phyloP scores from a whole-genome alignment of 2,329 filamentous ascomycete species.

The Sclerotinia subarctica region DNA sequence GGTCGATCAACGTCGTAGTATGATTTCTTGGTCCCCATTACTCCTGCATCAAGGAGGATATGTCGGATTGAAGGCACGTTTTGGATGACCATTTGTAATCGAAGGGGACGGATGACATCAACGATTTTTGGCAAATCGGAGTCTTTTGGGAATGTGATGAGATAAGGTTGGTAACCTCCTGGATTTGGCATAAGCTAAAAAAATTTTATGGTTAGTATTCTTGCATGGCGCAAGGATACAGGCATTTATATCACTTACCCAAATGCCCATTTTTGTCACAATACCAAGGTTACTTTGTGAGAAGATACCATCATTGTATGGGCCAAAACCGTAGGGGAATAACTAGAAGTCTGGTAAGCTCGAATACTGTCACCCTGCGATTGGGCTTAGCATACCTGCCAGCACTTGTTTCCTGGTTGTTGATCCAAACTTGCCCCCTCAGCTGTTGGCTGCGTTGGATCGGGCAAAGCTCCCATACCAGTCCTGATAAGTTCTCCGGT shows the following conservation, averaged over 20 bases:
- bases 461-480: slow-evolving; percentile 46
- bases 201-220: background rate
- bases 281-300: slow-evolving; percentile 52
- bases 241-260: slow-evolving; percentile 11
- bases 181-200: slow-evolving; percentile 50
- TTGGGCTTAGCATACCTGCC: slow-evolving; percentile 32
- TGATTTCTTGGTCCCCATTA: slow-evolving; percentile 42
- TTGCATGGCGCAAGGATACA: background rate
- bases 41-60: slow-evolving; percentile 36
- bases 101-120: slow-evolving; percentile 46
- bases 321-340: slow-evolving; percentile 41
- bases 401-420: slow-evolving; percentile 41
- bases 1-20: slow-evolving; percentile 36
- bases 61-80: slow-evolving; percentile 37
- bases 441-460: slow-evolving; percentile 19
- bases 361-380: background rate
- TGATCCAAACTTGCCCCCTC: slow-evolving; percentile 24
- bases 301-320: slow-evolving; percentile 45
- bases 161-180: slow-evolving; percentile 46
- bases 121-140: slow-evolving; percentile 30
- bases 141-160: slow-evolving; percentile 45
- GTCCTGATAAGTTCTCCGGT: slow-evolving; percentile 47
- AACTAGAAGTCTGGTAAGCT: background rate
- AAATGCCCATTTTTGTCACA: slow-evolving; percentile 52
- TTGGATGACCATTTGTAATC: slow-evolving; percentile 46